Conservation (phyloP, 2,329 filamentous ascomycete genomes). For the Microdochium nivale region DNA sequence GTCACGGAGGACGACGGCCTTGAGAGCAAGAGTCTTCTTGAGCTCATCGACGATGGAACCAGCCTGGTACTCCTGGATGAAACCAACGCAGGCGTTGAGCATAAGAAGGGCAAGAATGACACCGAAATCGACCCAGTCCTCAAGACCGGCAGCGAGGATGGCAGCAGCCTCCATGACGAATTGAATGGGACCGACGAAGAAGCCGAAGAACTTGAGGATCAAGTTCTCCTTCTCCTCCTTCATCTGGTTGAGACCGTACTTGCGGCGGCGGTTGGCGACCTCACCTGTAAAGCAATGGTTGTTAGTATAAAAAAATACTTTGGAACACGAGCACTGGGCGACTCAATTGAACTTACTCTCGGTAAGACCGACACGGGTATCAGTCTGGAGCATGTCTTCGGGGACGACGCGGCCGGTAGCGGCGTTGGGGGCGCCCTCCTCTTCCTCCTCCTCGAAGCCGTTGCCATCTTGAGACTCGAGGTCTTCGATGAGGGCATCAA, state of each 20-base stretch:
- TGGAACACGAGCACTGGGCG: neutral
- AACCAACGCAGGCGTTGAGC: conserved; percentile 79
- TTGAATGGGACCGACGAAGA: conserved; percentile 84
- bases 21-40: conserved; percentile 83
- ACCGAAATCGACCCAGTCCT: conserved; percentile 90
- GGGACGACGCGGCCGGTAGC: conserved; percentile 54
- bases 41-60: conserved; percentile 85
- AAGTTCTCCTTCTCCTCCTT: conserved; percentile 85
- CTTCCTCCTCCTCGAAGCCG: conserved; percentile 52
- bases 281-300: conserved; percentile 10
- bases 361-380: conserved; percentile 64
- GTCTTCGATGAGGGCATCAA: conserved; percentile 80
- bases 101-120: conserved; percentile 78
- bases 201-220: conserved; percentile 72
- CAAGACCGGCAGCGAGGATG: conserved; percentile 71
- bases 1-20: conserved; percentile 80
- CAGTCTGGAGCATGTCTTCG: conserved; percentile 70
- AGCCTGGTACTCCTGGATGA: conserved; percentile 83
- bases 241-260: conserved; percentile 80
- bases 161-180: conserved; percentile 90
- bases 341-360: conserved; percentile 45
- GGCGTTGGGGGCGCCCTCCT: conserved; percentile 39
- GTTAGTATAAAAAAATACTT: conserved; percentile 10
- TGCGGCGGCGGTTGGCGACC: conserved; percentile 39
- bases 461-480: conserved; percentile 75